A percentile compares a stretch with the other conserved stretches of the same genome.
These are phyloP conservation scores for Daldinia vernicosa DNA, from an alignment of 495 filamentous ascomycete species.

Conservation along the genomic window DNA sequence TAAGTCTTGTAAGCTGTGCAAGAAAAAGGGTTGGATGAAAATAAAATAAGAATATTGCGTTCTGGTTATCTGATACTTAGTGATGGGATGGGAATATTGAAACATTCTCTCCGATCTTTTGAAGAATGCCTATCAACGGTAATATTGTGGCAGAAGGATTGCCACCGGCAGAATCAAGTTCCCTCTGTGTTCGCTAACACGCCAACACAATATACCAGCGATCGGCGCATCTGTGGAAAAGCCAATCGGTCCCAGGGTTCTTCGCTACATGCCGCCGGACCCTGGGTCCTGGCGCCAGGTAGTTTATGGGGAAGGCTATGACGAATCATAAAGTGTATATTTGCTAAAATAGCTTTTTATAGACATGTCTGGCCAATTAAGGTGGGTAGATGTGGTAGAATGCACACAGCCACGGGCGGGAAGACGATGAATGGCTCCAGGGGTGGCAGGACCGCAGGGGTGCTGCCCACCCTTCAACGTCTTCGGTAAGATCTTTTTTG, in stretches of 20 bases:
- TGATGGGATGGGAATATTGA: not conserved
- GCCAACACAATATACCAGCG: conserved; percentile 22
- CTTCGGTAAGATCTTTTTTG: conserved; percentile 21
- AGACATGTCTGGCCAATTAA: conserved; percentile 43
- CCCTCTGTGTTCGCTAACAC: conserved; percentile 7
- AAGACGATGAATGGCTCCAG: conserved; percentile 20
- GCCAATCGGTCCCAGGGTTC: conserved; percentile 20
- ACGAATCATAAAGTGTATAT: conserved; percentile 43
- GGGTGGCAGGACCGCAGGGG: not conserved
- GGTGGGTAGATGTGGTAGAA: conserved; percentile 29
- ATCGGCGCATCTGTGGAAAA: conserved; percentile 27
- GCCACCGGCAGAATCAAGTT: conserved; percentile 36
- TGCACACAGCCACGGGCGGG: conserved; percentile 36
- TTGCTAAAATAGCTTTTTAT: conserved; percentile 41
- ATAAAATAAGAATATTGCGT: not conserved
- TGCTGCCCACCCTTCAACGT: conserved; percentile 18
- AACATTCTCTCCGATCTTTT: not conserved
- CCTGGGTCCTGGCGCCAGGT: conserved; percentile 10
- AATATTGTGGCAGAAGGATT: conserved; percentile 19
- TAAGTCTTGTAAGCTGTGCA: conserved; percentile 8
- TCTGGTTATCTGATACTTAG: not conserved
- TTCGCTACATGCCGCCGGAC: conserved; percentile 17
- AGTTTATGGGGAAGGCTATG: conserved; percentile 26
- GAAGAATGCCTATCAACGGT: not conserved
- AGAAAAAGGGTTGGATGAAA: not conserved